phyloP scores from a whole-genome alignment of 179 eudicot genomes.

The Actinidia polygama region DNA sequence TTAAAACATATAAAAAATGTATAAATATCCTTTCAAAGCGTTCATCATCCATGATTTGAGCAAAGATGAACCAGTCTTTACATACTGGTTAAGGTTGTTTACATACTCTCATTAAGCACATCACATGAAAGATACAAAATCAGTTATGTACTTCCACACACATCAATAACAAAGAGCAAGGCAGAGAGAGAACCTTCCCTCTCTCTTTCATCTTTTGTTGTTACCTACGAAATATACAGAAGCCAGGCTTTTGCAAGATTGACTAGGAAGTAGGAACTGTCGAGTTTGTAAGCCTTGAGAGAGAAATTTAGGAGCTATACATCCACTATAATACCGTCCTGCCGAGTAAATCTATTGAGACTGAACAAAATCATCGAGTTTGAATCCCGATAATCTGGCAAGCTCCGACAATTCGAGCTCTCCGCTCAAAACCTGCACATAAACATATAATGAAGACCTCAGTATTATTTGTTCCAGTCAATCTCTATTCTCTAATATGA shows the following conservation, averaged over 20 bases:
- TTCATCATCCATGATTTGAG: too few species aligned
- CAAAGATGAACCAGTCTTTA: too few species aligned
- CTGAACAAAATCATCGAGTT: constrained; percentile 30
- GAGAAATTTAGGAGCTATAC: not conserved
- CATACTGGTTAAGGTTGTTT: too few species aligned
- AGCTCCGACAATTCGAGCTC: constrained; percentile 61
- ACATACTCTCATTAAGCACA: too few species aligned
- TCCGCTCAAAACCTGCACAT: constrained; percentile 62
- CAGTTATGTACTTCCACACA: not conserved
- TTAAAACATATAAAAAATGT: too few species aligned
- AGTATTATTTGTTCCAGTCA: too few species aligned
- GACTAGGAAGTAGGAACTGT: not conserved
- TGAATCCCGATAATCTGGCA: constrained; percentile 54
- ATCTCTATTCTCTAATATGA: too few species aligned
- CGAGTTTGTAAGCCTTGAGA: not conserved
- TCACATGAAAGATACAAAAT: too few species aligned
- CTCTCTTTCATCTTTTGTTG: not conserved
- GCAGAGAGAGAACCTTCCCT: constrained; percentile 2
- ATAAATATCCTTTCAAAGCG: too few species aligned
- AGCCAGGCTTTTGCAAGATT: not conserved
- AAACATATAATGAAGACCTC: not conserved
- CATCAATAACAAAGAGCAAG: not conserved
- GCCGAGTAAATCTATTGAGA: not conserved
- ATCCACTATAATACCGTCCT: not conserved
- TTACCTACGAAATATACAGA: not conserved